Conservation (phyloP, 2,329 filamentous ascomycete species). For the Fusarium heterosporum region DNA sequence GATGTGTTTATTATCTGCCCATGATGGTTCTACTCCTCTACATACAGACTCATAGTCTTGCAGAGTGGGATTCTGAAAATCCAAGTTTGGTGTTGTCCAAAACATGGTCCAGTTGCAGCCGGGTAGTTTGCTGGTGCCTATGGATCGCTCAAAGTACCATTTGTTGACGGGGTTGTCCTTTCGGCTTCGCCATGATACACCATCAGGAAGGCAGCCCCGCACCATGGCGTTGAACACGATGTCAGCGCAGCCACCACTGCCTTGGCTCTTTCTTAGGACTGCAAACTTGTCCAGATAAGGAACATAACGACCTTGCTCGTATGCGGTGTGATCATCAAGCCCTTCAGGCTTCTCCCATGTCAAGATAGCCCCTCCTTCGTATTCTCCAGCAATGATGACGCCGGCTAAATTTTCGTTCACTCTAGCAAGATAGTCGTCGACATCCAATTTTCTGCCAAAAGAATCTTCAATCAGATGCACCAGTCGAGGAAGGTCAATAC, state of each 20-base stretch:
- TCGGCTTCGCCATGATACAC: slow-evolving; percentile 92
- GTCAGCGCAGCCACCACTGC: slow-evolving; percentile 91
- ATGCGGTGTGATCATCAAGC: slow-evolving; percentile 64
- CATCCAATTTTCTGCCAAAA: slow-evolving; percentile 86
- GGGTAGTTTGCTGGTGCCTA: slow-evolving; percentile 83
- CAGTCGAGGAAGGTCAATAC: slow-evolving; percentile 84
- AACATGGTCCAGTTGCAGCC: slow-evolving; percentile 98
- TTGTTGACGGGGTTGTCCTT: slow-evolving; percentile 97
- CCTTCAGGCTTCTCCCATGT: slow-evolving; percentile 88
- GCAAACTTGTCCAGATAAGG: slow-evolving; percentile 99
- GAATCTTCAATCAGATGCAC: slow-evolving; percentile 93
- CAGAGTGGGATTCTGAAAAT: slow-evolving; percentile 66
- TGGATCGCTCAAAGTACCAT: slow-evolving; percentile 96
- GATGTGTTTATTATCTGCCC: slow-evolving; percentile 69
- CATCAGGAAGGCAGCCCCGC: slow-evolving; percentile 84
- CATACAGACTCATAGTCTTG: slow-evolving; percentile 82
- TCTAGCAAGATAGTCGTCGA: slow-evolving; percentile 83
- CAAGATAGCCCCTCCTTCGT: slow-evolving; percentile 93
- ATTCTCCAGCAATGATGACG: slow-evolving; percentile 93
- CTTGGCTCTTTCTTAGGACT: slow-evolving; percentile 87
- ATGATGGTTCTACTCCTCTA: slow-evolving; percentile 70
- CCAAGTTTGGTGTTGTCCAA: slow-evolving; percentile 83
- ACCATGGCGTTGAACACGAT: slow-evolving; percentile 98
- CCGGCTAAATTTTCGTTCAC: slow-evolving; percentile 86
- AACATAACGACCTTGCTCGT: slow-evolving; percentile 73